Percentiles rank a stretch among this genome's conserved stretches.
Conservation (phyloP, 2,329 filamentous ascomycete genomes). For the Hypoxylon sp. region DNA sequence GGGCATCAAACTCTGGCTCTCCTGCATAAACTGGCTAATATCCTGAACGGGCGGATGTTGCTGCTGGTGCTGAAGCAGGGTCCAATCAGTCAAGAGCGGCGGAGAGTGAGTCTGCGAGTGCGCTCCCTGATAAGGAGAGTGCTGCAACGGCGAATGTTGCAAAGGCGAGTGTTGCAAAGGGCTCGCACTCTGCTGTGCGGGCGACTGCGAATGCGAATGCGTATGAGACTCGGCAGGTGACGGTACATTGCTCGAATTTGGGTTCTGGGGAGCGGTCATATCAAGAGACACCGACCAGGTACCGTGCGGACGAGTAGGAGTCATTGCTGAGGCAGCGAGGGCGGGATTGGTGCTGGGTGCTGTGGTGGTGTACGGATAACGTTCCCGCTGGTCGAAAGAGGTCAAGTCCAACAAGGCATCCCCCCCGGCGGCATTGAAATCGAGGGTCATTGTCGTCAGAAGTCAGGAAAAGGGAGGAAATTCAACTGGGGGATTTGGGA, state of each 20-base stretch:
- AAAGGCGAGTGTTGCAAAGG: slow-evolving; percentile 63
- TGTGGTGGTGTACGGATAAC: slow-evolving; percentile 61
- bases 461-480: slow-evolving; percentile 47
- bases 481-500: slow-evolving; percentile 49
- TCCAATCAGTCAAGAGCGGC: slow-evolving; percentile 66
- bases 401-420: slow-evolving; percentile 69
- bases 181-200: slow-evolving; percentile 61
- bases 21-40: slow-evolving; percentile 64
- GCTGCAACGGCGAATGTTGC: slow-evolving; percentile 64
- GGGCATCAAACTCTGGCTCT: slow-evolving; percentile 61
- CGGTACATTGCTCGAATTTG: slow-evolving; percentile 56
- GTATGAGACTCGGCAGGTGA: slow-evolving; percentile 60
- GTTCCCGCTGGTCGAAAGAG: slow-evolving; percentile 65
- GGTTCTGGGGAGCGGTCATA: slow-evolving; percentile 56
- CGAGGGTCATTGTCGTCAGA: slow-evolving; percentile 63
- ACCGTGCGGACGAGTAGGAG: slow-evolving; percentile 52
- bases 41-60: slow-evolving; percentile 57
- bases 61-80: slow-evolving; percentile 64
- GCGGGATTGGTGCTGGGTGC: slow-evolving; percentile 51
- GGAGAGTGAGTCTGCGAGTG: slow-evolving; percentile 59
- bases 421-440: slow-evolving; percentile 65
- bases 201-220: slow-evolving; percentile 56
- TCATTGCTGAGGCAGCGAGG: slow-evolving; percentile 51
- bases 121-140: slow-evolving; percentile 61
- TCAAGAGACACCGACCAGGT: slow-evolving; percentile 64